Evolutionary conservation across 1,284 basidiomycete species (phyloP), one percentile per base, ranked within the genome.

Genomic region (Trichosporon ovoides): DNA sequence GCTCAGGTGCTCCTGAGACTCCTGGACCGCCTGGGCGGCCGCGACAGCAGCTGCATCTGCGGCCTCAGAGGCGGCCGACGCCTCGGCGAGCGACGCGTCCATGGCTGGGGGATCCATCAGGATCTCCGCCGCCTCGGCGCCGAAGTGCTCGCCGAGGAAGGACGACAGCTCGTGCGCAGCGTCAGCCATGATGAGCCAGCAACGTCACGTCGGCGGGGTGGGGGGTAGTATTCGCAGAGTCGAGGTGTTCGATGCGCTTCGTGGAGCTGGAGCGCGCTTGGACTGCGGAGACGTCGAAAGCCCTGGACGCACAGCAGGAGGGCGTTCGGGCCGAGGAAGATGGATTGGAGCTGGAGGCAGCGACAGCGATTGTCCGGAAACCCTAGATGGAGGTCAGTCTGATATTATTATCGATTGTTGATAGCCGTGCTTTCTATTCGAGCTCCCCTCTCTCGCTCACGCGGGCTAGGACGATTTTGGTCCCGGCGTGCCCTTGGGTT

Each of bases 131-230:
- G 43, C 43, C n/a, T 48, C 43, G 24, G 43, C 43, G 16, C 43
- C 43, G 16, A 48, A 48, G 14, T 48, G 43, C 43, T 48, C 43
- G 24, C 43, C 43, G 22, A 48, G 43, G 24, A 48, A 48, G 43
- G 43, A 48, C 24, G 43, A 48, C 22, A 48, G 43, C 43, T 48
- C 43, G 7, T 48, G 43, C 24, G 43, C 43, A 3, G 43, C 43
- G 43, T 48, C 43, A 14, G 43, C 43, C 43, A 48, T 48, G 22
- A 22, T 31, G 43, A 22, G 19, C 38, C 11, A 22, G 38, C 28
- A n/a, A 48, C 24, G 43, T 48, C 43, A 48, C 22, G 24, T 31
- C 22, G 7, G 11, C 2, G 38, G 7, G 22, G 19, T 5, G 28
- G 28, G 28, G 28, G 3, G 38, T 22, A 20, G 38, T 14, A 20